Conservation (phyloP, 345 rosid genomes). For the Schrenkiella parvula region DNA sequence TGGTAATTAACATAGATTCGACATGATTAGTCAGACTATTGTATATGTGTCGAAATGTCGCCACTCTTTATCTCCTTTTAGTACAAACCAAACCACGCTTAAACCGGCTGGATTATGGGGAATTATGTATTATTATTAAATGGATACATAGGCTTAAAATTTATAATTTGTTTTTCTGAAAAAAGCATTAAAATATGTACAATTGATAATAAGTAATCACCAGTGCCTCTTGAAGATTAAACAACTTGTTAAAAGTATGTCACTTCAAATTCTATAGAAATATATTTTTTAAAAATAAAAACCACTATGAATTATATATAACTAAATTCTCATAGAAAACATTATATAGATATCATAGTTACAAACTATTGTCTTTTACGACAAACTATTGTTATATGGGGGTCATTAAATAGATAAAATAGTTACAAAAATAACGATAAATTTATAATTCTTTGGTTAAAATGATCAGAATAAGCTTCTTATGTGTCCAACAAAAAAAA, state of each 20-base stretch:
- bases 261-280: background rate
- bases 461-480: no score
- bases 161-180: background rate
- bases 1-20: conserved; percentile 26
- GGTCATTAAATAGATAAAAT: no score
- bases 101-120: conserved; percentile 14
- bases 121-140: conserved; percentile 2
- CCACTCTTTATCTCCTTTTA: conserved; percentile 16
- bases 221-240: background rate
- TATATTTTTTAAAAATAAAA: background rate
- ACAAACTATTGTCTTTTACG: no score
- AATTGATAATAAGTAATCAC: background rate
- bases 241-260: background rate
- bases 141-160: background rate
- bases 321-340: no score
- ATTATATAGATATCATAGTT: no score
- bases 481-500: no score
- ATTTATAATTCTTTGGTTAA: no score
- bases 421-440: no score
- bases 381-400: no score
- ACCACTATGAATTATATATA: background rate
- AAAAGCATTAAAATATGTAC: background rate
- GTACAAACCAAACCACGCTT: conserved; percentile 21
- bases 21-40: conserved; percentile 31
- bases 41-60: conserved; percentile 27